Evolutionary conservation across 1,284 basidiomycete species (phyloP), one percentile per base, ranked within the genome.

Genomic region (Heterobasidion occidentale): DNA sequence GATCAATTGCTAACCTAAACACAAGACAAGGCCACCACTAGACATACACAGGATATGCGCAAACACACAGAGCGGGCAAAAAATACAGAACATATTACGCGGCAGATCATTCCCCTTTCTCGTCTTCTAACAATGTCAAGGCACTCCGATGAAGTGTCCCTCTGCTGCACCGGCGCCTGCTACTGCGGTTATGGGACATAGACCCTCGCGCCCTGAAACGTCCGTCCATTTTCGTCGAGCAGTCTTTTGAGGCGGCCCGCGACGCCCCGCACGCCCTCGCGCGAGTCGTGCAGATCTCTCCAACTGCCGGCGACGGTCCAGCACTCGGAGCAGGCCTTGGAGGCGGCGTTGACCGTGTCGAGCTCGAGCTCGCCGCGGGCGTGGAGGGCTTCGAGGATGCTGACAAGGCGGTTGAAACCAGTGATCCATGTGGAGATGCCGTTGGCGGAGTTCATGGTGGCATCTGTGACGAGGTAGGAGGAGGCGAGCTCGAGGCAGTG

Each of bases 321-420:
- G 68, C 88, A 90, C 67, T 91, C 89, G 3, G 88, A 88, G 65
- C 88, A 90, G 7, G 89, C 86, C 63, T 79, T 83, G 57, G 84
- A 85, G 3, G 86, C 86, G 46, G 76, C 80, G 63, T 81, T 83
- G 47, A 91, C 69, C 2, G 89, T 90, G 60, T 85, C 84, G 19
- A 84, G 72, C 62, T 89, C 84, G 51, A 90, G 76, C 63, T 87
- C 81, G 42, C 75, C 74, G 51, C 79, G 75, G 19, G 71, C 68
- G 64, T 91, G 86, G 36, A 91, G 75, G 15, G 80, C 84, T 51
- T 84, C 74, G 60, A 89, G 72, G 49, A 90, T 73, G 62, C 90
- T 88, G 36, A 88, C 80, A 20, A 90, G 75, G 11, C 79, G 74
- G 66, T 76, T 77, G 63, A 91, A 80, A 6, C 88, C 88, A 14